Percentiles rank a stretch among this genome's conserved stretches.
Conservation (phyloP, 805 yeast species). For the Candida koratica region DNA sequence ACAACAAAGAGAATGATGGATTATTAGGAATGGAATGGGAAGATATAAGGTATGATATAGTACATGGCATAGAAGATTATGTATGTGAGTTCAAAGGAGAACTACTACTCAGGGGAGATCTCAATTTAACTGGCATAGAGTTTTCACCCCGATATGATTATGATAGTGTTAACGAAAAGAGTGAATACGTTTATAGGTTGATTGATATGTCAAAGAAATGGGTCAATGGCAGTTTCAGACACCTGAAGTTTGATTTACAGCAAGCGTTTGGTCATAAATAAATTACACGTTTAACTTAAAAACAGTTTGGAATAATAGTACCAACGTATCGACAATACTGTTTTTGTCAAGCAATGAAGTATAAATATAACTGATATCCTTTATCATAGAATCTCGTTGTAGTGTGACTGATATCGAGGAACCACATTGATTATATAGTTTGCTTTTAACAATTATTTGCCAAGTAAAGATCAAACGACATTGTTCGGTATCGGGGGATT, state of each 20-base stretch:
- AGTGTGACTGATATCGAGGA: constrained; percentile 12
- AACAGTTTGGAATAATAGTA: constrained; percentile 20
- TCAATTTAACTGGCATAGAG: not conserved
- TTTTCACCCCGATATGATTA: constrained; percentile 30
- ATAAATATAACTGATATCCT: constrained; percentile 16
- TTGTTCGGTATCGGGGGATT: constrained; percentile 3
- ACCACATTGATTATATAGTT: constrained; percentile 23
- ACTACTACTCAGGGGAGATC: constrained; percentile 1
- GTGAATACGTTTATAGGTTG: constrained; percentile 16
- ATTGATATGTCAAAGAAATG: constrained; percentile 8
- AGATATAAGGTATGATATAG: constrained; percentile 35
- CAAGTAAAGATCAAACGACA: constrained; percentile 17
- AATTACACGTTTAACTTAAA: constrained; percentile 10
- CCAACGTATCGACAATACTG: constrained; percentile 25
- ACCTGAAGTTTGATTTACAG: constrained; percentile 25
- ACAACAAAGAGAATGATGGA: constrained; percentile 35
- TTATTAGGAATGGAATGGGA: constrained; percentile 42
- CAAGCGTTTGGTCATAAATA: constrained; percentile 9
- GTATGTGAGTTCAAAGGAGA: constrained; percentile 34
- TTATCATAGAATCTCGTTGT: constrained; percentile 2
- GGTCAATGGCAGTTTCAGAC: constrained; percentile 3
- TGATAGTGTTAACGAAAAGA: constrained; percentile 30
- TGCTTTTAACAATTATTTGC: constrained; percentile 22
- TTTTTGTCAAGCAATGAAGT: constrained; percentile 20
- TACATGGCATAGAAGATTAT: constrained; percentile 34